Evolutionary conservation across 176 grass and related monocot species (phyloP).

Genomic region (Avena sativa): DNA sequence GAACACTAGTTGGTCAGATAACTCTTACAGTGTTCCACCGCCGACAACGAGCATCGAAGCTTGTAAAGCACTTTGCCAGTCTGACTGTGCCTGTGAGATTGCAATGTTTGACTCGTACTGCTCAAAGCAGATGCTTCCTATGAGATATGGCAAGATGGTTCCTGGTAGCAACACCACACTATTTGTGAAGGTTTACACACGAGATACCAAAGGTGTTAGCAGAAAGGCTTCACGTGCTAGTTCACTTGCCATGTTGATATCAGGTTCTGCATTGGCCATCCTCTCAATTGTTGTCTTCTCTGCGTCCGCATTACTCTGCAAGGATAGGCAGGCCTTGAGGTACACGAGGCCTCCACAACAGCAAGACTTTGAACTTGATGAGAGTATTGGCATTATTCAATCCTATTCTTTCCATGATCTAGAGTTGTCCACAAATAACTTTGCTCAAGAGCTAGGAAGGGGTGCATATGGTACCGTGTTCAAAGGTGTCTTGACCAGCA

Average conservation of each 20-base stretch:
- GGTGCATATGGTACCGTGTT: slow-evolving; percentile 50
- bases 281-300: slow-evolving; percentile 25
- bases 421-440: slow-evolving; percentile 41
- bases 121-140: slow-evolving; percentile 50
- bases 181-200: slow-evolving; percentile 51
- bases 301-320: neutral
- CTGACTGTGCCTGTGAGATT: slow-evolving; percentile 40
- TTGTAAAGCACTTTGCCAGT: slow-evolving; percentile 38
- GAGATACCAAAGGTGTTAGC: neutral
- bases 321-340: neutral
- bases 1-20: slow-evolving; percentile 47
- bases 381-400: slow-evolving; percentile 18
- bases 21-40: slow-evolving; percentile 28
- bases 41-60: slow-evolving; percentile 33
- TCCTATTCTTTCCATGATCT: slow-evolving; percentile 48
- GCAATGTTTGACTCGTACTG: slow-evolving; percentile 44
- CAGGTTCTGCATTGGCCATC: slow-evolving; percentile 26
- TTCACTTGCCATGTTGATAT: slow-evolving; percentile 38
- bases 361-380: slow-evolving; percentile 1
- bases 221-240: neutral
- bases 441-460: slow-evolving; percentile 46
- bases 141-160: slow-evolving; percentile 44
- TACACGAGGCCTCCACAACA: slow-evolving; percentile 38
- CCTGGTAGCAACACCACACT: slow-evolving; percentile 41
- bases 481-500: slow-evolving; percentile 30